Evolutionary conservation across 768 basidiomycete genomes (phyloP).

Genomic region (Leccinum disarticulatum): DNA sequence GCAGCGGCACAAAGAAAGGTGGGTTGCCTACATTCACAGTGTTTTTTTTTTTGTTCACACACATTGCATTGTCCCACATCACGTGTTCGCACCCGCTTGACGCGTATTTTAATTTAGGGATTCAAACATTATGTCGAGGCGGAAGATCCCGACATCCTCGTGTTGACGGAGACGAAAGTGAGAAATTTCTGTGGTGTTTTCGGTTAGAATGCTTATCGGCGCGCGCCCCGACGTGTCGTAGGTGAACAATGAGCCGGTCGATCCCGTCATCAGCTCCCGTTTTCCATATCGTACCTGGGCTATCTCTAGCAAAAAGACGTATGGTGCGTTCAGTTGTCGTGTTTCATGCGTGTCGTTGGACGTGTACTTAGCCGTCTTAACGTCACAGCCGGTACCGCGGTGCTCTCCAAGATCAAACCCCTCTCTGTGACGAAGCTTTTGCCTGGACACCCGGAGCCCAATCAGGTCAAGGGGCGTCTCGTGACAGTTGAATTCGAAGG

Average conservation of each 20-base stretch:
- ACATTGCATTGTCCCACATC: no score
- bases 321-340: constrained; percentile 46
- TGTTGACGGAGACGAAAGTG: constrained; percentile 87
- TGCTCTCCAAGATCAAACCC: constrained; percentile 77
- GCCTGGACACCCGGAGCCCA: constrained; percentile 72
- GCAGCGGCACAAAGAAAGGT: constrained; percentile 81
- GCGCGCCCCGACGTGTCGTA: constrained; percentile 26
- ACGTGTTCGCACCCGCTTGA: not conserved
- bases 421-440: constrained; percentile 61
- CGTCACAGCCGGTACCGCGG: constrained; percentile 71
- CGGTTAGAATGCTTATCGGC: no score
- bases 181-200: not conserved
- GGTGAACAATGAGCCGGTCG: constrained; percentile 71
- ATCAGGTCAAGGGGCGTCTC: constrained; percentile 70
- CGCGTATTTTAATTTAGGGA: constrained; percentile 45
- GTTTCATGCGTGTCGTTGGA: not conserved
- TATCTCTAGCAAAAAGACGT: constrained; percentile 74
- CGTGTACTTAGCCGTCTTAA: constrained; percentile 4
- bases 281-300: constrained; percentile 79
- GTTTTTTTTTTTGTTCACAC: constrained; percentile 5
- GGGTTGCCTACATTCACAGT: not conserved
- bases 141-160: constrained; percentile 81
- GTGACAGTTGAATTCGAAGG: constrained; percentile 78
- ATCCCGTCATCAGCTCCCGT: constrained; percentile 52
- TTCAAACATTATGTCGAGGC: constrained; percentile 82